A percentile compares a stretch with the other conserved stretches of the same genome.
phyloP scores from a whole-genome alignment of 140 eudicot species.

The Erigeron philadelphicus region DNA sequence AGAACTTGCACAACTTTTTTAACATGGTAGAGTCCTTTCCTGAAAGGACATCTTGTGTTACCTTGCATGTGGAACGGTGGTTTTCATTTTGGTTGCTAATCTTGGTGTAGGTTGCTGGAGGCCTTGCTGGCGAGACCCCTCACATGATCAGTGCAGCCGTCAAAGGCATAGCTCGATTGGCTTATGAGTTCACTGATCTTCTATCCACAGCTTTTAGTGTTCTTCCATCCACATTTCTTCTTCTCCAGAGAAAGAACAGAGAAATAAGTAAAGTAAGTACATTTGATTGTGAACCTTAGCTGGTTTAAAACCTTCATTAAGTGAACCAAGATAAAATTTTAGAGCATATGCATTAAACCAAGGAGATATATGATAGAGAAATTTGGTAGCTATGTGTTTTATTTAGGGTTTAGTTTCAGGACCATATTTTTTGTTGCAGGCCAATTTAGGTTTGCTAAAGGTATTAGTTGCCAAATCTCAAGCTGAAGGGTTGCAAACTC shows the following conservation, averaged over 20 bases:
- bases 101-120: constrained; percentile 68
- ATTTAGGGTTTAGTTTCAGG: constrained; percentile 7
- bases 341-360: not conserved
- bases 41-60: not conserved
- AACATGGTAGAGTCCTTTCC: constrained; percentile 49
- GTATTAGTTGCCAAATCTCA: constrained; percentile 93
- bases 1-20: constrained; percentile 56
- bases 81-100: not conserved
- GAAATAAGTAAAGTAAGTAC: constrained; percentile 65
- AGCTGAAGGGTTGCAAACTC: constrained; percentile 62
- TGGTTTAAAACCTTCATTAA: not conserved
- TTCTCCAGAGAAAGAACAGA: constrained; percentile 73
- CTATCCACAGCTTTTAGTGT: constrained; percentile 61
- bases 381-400: not conserved
- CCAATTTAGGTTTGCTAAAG: constrained; percentile 82
- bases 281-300: not conserved
- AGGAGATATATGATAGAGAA: not conserved
- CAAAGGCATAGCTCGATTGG: constrained; percentile 91
- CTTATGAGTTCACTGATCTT: constrained; percentile 94
- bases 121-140: constrained; percentile 89
- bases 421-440: constrained; percentile 41
- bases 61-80: constrained; percentile 12
- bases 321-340: not conserved
- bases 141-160: constrained; percentile 96
- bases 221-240: constrained; percentile 83